These are phyloP conservation scores for Eremothecium sinecaudum DNA, from an alignment of 1,139 yeast species.

Conservation along the genomic window DNA sequence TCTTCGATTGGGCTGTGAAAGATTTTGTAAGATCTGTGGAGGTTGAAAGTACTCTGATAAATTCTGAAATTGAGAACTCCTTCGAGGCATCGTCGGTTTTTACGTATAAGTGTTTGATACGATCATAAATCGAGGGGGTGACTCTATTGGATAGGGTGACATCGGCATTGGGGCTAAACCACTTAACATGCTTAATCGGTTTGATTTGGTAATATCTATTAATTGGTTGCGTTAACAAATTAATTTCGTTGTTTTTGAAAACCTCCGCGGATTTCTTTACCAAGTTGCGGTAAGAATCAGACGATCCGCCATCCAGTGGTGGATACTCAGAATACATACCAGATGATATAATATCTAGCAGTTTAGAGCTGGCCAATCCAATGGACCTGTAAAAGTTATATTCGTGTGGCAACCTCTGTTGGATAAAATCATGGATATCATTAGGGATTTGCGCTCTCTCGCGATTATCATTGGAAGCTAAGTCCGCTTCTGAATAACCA, in stretches of 20 bases:
- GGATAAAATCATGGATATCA: slow-evolving; percentile 73
- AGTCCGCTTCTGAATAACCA: slow-evolving; percentile 21
- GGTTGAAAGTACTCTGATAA: slow-evolving; percentile 21
- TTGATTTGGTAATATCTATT: slow-evolving; percentile 83
- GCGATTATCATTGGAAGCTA: slow-evolving; percentile 4
- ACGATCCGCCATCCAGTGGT: slow-evolving; percentile 59
- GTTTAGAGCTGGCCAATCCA: slow-evolving; percentile 60
- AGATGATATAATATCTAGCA: slow-evolving; percentile 59
- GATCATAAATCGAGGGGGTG: slow-evolving; percentile 39
- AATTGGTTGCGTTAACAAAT: slow-evolving; percentile 60
- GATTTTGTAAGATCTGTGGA: slow-evolving; percentile 22
- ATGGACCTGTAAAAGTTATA: slow-evolving; percentile 70
- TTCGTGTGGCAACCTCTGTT: slow-evolving; percentile 83
- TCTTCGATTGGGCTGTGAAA: slow-evolving; percentile 30
- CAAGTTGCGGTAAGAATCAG: slow-evolving; percentile 49
- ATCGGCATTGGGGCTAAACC: slow-evolving; percentile 45
- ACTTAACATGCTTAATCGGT: slow-evolving; percentile 47
- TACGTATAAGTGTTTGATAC: slow-evolving; percentile 34
- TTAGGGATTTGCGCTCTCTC: slow-evolving; percentile 43
- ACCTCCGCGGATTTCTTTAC: slow-evolving; percentile 41
- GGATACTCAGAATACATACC: slow-evolving; percentile 58
- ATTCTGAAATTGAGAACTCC: slow-evolving; percentile 23
- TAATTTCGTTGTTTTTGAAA: slow-evolving; percentile 51
- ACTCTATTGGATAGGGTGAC: slow-evolving; percentile 45
- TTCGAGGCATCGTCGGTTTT: slow-evolving; percentile 23